Conservation (phyloP, 129 eudicot species). For the Smallanthus sonchifolius region DNA sequence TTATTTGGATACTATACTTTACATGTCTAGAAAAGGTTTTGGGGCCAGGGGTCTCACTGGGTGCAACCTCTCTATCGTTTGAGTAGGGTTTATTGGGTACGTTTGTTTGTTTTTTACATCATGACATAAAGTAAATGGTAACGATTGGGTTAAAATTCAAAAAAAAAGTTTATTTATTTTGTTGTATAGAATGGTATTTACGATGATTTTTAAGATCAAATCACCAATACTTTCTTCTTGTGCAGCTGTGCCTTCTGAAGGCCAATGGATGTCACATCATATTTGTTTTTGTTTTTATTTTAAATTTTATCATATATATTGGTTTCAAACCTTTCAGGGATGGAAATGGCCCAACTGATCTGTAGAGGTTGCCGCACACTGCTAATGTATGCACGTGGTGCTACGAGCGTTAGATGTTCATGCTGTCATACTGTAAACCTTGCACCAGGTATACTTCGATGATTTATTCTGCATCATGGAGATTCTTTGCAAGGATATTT, state of each 20-base stretch:
- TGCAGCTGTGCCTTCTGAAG: not conserved
- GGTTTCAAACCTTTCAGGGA: conserved; percentile 38
- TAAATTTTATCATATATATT: not conserved
- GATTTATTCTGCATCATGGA: not conserved
- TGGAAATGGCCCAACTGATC: conserved; percentile 79
- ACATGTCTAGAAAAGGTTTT: no score
- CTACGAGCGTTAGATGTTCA: conserved; percentile 82
- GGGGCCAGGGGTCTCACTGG: no score
- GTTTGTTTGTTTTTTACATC: not conserved
- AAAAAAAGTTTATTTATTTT: not conserved
- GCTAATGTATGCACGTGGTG: conserved; percentile 82
- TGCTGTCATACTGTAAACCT: conserved; percentile 76
- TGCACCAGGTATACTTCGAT: conserved; percentile 56
- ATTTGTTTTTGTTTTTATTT: not conserved
- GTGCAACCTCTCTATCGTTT: no score
- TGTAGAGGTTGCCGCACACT: conserved; percentile 83
- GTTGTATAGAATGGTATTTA: not conserved
- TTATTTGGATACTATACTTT: no score
- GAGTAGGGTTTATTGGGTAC: no score
- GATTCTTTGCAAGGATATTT: not conserved
- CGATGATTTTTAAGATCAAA: not conserved
- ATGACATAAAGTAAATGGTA: not conserved
- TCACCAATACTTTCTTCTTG: not conserved
- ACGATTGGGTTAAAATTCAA: not conserved
- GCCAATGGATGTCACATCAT: not conserved